Evolutionary conservation across 169 alveolate genomes (phyloP).

Genomic region (Cryptosporidium andersoni): DNA sequence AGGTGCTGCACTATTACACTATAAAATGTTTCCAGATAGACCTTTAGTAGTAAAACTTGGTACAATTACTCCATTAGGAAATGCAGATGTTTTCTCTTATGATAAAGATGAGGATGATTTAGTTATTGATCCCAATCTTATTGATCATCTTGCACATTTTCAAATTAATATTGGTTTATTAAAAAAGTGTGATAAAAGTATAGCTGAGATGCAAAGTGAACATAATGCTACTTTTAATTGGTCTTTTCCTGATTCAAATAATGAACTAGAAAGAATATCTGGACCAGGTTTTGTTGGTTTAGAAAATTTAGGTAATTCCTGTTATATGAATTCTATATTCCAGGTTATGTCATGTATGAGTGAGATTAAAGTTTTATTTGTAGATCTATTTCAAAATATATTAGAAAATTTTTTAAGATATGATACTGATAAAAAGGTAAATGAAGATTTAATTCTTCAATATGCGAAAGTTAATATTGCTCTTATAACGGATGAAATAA

Average conservation of each 20-base stretch:
- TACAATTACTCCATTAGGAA: conserved; percentile 88
- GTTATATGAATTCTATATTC: conserved; percentile 83
- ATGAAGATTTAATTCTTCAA: conserved; percentile 36
- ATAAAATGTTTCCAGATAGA: conserved; percentile 67
- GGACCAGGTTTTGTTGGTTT: conserved; percentile 81
- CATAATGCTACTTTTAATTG: conserved; percentile 82
- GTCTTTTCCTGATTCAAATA: conserved; percentile 74
- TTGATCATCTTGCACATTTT: conserved; percentile 84
- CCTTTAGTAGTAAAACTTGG: conserved; percentile 92
- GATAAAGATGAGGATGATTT: conserved; percentile 83
- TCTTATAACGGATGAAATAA: conserved; percentile 18
- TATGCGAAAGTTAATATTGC: conserved; percentile 41
- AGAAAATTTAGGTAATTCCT: conserved; percentile 84
- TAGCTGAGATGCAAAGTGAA: conserved; percentile 84
- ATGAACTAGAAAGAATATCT: conserved; percentile 61
- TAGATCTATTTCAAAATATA: conserved; percentile 3
- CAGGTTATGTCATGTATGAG: conserved; percentile 73
- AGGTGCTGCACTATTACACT: conserved; percentile 90
- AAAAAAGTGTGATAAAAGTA: conserved; percentile 84
- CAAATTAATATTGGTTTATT: conserved; percentile 85
- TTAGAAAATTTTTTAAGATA: conserved; percentile 18
- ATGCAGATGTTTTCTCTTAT: conserved; percentile 91
- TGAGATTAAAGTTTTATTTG: conserved; percentile 22
- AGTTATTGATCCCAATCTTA: conserved; percentile 87
- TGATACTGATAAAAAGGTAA: neutral